Percentiles rank a stretch among this genome's conserved stretches.
These are phyloP conservation scores for Rosa multiflora DNA, from an alignment of 306 rosid species.

Conservation along the genomic window DNA sequence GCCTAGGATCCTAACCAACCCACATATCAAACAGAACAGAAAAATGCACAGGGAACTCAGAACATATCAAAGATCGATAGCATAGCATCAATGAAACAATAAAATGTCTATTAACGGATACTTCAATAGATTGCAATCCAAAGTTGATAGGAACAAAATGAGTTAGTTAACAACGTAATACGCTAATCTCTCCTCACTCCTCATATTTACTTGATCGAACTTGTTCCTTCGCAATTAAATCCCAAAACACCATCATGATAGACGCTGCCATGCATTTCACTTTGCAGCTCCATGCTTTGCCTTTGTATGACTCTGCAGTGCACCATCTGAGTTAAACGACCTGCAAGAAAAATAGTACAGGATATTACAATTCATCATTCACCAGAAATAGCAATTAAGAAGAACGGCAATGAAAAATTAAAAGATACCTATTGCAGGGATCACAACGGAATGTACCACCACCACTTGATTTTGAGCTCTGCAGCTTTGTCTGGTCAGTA, in stretches of 20 bases:
- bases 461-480: conserved; percentile 43
- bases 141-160: not conserved
- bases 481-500: conserved; percentile 37
- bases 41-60: too few species aligned
- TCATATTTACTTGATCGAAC: not conserved
- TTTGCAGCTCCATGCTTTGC: conserved; percentile 63
- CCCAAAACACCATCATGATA: not conserved
- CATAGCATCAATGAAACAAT: not conserved
- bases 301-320: conserved; percentile 56
- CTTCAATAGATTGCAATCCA: not conserved
- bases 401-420: not conserved
- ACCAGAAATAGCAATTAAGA: not conserved
- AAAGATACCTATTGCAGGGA: conserved; percentile 54
- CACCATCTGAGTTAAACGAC: conserved; percentile 60
- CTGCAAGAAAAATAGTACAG: conserved; percentile 31
- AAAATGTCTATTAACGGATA: not conserved
- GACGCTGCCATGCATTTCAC: conserved; percentile 13
- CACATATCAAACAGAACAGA: too few species aligned
- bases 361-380: not conserved
- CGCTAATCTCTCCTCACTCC: not conserved
- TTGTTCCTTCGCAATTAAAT: not conserved
- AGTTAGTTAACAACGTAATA: not conserved
- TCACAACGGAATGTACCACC: conserved; percentile 46
- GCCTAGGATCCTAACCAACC: not conserved
- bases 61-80: too few species aligned